These are phyloP conservation scores for Paecilomyces fulvus DNA, from an alignment of 2,329 filamentous ascomycete species.

Conservation along the genomic window DNA sequence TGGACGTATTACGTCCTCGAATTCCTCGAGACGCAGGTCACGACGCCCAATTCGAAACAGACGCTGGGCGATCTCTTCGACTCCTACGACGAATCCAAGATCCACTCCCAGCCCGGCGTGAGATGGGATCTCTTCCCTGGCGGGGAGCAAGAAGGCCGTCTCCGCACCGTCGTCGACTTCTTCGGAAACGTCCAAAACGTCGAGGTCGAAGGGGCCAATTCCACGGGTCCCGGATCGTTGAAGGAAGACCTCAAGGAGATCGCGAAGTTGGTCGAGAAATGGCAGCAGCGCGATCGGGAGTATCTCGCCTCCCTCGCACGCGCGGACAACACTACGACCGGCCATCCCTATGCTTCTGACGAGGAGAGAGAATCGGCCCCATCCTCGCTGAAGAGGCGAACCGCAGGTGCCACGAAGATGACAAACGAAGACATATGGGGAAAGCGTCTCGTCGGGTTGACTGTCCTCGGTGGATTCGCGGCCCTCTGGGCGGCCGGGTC, in stretches of 20 bases:
- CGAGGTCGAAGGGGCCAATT: conserved; percentile 62
- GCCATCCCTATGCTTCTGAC: not conserved
- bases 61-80: conserved; percentile 92
- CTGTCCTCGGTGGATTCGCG: conserved; percentile 26
- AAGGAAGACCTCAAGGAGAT: conserved; percentile 69
- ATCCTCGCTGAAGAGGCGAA: conserved; percentile 24
- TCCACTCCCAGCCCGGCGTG: conserved; percentile 85
- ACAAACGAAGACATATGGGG: conserved; percentile 60
- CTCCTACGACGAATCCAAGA: conserved; percentile 89
- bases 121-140: conserved; percentile 92
- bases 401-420: conserved; percentile 48
- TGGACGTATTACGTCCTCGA: conserved; percentile 99
- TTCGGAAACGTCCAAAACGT: conserved; percentile 98
- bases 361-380: not conserved
- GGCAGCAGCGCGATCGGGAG: conserved; percentile 30
- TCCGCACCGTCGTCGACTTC: conserved; percentile 86
- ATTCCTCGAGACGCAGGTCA: conserved; percentile 85
- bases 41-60: conserved; percentile 75
- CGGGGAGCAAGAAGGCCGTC: conserved; percentile 66
- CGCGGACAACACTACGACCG: conserved; percentile 9
- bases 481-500: conserved; percentile 30
- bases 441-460: conserved; percentile 34
- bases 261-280: conserved; percentile 50
- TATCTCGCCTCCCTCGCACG: conserved; percentile 19
- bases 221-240: conserved; percentile 44